Evolutionary conservation across 2,329 filamentous ascomycete genomes (phyloP).

Genomic region (Phaeosphaeriaceae sp.): DNA sequence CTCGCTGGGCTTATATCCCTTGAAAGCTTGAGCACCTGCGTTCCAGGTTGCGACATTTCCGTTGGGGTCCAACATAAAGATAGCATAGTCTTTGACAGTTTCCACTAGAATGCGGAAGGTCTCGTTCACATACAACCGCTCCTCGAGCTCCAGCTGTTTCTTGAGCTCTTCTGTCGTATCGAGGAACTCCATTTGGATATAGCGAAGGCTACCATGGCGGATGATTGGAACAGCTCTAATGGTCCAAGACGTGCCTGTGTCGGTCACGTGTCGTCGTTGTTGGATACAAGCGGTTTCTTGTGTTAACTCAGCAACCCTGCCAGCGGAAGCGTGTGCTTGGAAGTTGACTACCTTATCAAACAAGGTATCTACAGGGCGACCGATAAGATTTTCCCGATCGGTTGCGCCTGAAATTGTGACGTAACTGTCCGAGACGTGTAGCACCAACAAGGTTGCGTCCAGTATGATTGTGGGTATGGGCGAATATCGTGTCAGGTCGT

Average conservation of each 20-base stretch:
- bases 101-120: conserved; percentile 68
- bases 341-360: conserved; percentile 42
- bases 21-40: conserved; percentile 61
- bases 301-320: conserved; percentile 48
- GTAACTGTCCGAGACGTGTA: conserved; percentile 55
- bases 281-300: conserved; percentile 45
- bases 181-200: conserved; percentile 53
- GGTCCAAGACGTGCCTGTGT: conserved; percentile 35
- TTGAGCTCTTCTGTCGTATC: conserved; percentile 44
- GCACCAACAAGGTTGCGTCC: conserved; percentile 61
- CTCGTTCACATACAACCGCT: conserved; percentile 56
- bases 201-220: conserved; percentile 48
- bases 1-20: conserved; percentile 61
- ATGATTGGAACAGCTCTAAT: conserved; percentile 55
- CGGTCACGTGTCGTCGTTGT: conserved; percentile 41
- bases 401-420: conserved; percentile 40
- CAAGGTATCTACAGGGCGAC: conserved; percentile 50
- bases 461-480: conserved; percentile 46
- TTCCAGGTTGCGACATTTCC: conserved; percentile 68
- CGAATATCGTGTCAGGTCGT: conserved; percentile 49
- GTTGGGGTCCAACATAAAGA: conserved; percentile 65
- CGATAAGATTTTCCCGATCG: conserved; percentile 45
- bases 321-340: conserved; percentile 46
- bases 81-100: conserved; percentile 68
- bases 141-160: conserved; percentile 50